Evolutionary conservation across 305 asterid species (phyloP), one percentile per base, ranked within the genome.

Genomic region (Fraxinus greggii): DNA sequence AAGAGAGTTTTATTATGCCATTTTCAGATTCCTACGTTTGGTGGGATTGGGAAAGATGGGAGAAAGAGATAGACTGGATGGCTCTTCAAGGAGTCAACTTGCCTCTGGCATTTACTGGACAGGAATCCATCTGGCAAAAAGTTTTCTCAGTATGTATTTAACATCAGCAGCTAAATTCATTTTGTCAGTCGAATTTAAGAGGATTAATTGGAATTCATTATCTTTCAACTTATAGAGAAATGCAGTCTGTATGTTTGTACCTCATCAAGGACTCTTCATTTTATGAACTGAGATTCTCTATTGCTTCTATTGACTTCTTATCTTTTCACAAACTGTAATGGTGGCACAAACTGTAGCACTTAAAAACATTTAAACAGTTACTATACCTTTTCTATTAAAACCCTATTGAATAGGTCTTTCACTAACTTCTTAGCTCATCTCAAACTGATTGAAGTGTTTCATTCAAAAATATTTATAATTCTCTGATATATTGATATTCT

Each of bases 1-100:
- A 77, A 26, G 77, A 45, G 72, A 80, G 13, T 35, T 77, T 29
- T 77, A 35, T 38, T 59, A 81, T 79, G 48, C 78, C 80, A 77
- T 80, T 81, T 82, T 87, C 93, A 95, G 99, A 95, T 90, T 95
- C 99, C 67, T 95, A 89, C 86, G 98, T 92, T 84, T 95, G 99
- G 99, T 95, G 99, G 99, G 94, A 93, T 83, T 95, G 98, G 99
- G 88, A 87, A 90, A 94, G 99, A 90, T 95, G 99, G 98, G 99
- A 92, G 89, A 95, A 94, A 85, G 99, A 95, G 88, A 89, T 95
- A 35, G 99, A 95, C 77, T 95, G 99, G 99, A 95, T 95, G 99
- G 95, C 97, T 35, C 97, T 95, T 84, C 98, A 95, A 88, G 98
- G 99, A 86, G 72, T 95, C 82, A 95, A 95, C 86, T 81, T 95